Base-by-base conservation (phyloP, 1,139 yeast species). In the Arxiozyma slooffiae region DNA sequence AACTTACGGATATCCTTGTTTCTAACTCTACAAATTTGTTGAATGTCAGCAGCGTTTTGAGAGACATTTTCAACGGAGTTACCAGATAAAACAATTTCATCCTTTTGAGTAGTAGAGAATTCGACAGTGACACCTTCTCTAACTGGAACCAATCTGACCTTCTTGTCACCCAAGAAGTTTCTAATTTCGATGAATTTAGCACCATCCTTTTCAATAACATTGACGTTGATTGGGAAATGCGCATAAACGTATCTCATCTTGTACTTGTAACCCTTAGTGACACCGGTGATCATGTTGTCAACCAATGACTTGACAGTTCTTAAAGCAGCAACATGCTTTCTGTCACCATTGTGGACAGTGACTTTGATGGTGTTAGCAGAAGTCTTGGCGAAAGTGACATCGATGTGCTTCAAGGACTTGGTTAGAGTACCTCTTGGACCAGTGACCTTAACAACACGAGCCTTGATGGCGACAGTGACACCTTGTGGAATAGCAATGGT, bases 1-100 rank as follows among this genome's bases (percentile, higher is more conserved):
- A 85, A 92, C 85, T 92, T 92, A 80, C 98, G 89, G 90, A 94
- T 92, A 92, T 94, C 99, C 90, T 94, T 94, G 95, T 92, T 92
- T 83, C 97, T 87, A 72, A 90, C 98, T 76, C 95, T 85, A 81
- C 97, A 90, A 76, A 82, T 81, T 80, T 94, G 98, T 79, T 92
- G 97, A 68, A 92, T 81, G 72, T 90, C 97, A 69, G 98, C 98
- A 76, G 96, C 95, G 71, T 90, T 85, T 79, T 92, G 98, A 62
- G 98, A 92, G 67, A 92, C 98, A 70, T 82, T 86, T 79, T 92
- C 98, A 68, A 92, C 81, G 58, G 97, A 92, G 95, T 89, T 92
- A 77, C 98, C 98, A 63, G 81, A 72, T 67, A 92, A 79, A 65
- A 85, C 75, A 69, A 92, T 81, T 81, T 92, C 98, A 74, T 92